Base-by-base conservation (phyloP, 106 monocot genomes). In the Acorus calamus region DNA sequence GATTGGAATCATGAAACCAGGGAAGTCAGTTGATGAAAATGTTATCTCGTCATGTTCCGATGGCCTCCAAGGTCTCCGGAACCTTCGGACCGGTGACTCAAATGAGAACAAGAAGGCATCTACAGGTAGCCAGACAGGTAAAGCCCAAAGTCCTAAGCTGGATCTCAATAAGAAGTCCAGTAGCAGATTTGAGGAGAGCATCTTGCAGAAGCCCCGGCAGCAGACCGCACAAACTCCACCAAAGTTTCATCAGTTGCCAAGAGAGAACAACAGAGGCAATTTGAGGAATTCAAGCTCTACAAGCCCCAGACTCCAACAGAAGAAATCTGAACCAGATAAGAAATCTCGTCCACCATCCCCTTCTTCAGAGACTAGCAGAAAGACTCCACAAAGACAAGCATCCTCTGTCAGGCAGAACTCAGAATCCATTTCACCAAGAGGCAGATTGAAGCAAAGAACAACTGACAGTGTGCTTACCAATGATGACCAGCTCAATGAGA, bases 1-100 rank as follows among this genome's bases (percentile, higher is more conserved):
- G 10, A 87, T 90, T 52, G 81, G 80, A 5, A 84, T 82, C 46
- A 87, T 79, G 84, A 96, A 87, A 53, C 80, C 87, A n/a, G 71
- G 73, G 67, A 91, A 78, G 49, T 78, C 87, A 46, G 4, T 69
- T 6, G 57, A 53, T 56, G 73, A 28, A 79, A 57, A 68, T 10
- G 65, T 53, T 13, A 42, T 61, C 56, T 44, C 65, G 57, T 41
- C 77, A 43, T 42, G 71, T 11, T 52, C 75, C 48, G 83, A 79
- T 53, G 74, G 69, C 43, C 47, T 66, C 28, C 52, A 72, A 45
- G 72, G 59, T 3, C 76, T 86, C 53, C 73, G 47, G 10, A 87
- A 84, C 50, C 59, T 81, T 47, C 60, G 14, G 44, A 89, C 67
- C 28, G 54, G 55, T 47, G 58, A 78, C 63, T 41, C 63, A 7